A percentile compares a stretch with the other conserved stretches of the same genome.
These are phyloP conservation scores for Hammondia hammondi DNA, from an alignment of 169 alveolate genomes.

Conservation along the genomic window DNA sequence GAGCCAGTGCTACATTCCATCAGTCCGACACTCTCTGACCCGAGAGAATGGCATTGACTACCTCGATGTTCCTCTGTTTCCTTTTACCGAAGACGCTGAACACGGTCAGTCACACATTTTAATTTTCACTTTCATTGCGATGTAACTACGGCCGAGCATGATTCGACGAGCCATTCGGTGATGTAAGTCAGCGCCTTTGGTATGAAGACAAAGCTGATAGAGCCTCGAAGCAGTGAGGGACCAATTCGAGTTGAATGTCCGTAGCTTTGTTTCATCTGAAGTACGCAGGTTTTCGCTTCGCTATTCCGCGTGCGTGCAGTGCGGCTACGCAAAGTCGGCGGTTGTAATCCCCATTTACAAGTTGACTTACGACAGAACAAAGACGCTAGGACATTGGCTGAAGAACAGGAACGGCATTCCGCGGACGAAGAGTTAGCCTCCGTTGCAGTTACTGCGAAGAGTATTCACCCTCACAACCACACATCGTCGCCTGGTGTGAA, in stretches of 20 bases:
- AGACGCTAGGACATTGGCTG: background rate
- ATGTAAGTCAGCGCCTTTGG: no score
- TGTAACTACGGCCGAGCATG: no score
- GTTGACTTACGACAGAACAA: background rate
- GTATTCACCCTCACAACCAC: background rate
- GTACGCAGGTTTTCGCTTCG: background rate
- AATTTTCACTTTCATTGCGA: background rate
- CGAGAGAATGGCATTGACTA: slow-evolving; percentile 14
- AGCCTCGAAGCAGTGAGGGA: no score
- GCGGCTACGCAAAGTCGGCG: slow-evolving; percentile 19
- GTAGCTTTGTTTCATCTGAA: no score
- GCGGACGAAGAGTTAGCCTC: slow-evolving; percentile 10
- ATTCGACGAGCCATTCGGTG: no score
- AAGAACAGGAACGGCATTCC: background rate
- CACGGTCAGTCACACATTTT: background rate
- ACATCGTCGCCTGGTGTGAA: background rate
- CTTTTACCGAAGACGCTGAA: slow-evolving; percentile 17
- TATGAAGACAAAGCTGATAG: no score
- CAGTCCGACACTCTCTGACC: background rate
- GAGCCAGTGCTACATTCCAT: background rate
- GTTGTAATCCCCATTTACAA: background rate
- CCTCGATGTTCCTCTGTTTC: slow-evolving; percentile 9
- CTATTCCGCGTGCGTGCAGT: slow-evolving; percentile 9
- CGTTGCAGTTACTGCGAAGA: background rate
- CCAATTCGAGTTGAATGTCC: no score